These are phyloP conservation scores for Pythium biforme DNA, from an alignment of 352 stramenopile genomes.

Conservation along the genomic window DNA sequence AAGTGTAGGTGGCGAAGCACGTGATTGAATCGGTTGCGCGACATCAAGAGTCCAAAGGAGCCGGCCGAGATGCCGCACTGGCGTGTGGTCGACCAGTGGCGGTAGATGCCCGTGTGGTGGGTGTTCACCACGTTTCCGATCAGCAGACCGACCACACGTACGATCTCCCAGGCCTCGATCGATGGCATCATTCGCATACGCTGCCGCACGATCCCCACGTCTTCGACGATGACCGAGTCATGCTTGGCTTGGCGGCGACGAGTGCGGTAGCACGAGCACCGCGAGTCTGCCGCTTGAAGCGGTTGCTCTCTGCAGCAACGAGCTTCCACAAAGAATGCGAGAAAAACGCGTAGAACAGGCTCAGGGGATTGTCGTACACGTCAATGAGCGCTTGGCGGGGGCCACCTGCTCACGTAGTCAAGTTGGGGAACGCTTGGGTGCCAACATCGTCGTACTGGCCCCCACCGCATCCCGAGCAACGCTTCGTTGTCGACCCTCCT, in stretches of 20 bases:
- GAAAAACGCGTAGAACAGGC: constrained; percentile 29
- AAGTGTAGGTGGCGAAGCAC: constrained; percentile 5
- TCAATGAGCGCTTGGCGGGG: not conserved
- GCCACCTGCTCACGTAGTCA: not conserved
- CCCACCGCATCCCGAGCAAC: constrained; percentile 5
- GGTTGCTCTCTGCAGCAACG: constrained; percentile 26
- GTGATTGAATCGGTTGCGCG: not conserved
- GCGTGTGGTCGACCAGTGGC: constrained; percentile 24
- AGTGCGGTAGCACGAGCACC: not conserved
- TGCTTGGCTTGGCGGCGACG: not conserved
- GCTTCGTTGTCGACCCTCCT: not conserved
- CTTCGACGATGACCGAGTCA: not conserved
- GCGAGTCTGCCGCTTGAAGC: constrained; percentile 18
- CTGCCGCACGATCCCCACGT: not conserved
- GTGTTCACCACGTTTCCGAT: constrained; percentile 26
- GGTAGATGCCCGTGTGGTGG: constrained; percentile 15
- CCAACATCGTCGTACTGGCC: constrained; percentile 1
- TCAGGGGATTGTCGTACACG: not conserved
- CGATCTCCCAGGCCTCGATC: constrained; percentile 19
- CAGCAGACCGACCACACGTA: constrained; percentile 24
- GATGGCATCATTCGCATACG: constrained; percentile 11
- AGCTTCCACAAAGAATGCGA: constrained; percentile 19
- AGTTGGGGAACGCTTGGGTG: not conserved
- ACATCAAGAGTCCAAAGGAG: not conserved
- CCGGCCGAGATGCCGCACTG: constrained; percentile 18